phyloP scores from a whole-genome alignment of 495 filamentous ascomycete genomes.

The Aspergillus conjunctus region DNA sequence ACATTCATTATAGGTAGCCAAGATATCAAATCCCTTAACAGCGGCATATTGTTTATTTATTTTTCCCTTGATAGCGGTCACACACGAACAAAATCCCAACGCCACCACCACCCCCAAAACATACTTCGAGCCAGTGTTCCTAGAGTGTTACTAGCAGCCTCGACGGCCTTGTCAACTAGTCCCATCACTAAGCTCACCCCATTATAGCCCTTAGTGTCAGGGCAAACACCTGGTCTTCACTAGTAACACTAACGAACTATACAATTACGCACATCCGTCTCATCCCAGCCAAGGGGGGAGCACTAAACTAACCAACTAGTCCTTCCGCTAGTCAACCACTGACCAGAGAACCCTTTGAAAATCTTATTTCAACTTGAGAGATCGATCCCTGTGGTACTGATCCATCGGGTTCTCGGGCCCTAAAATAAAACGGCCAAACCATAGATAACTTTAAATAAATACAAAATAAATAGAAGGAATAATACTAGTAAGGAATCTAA shows the following conservation, averaged over 20 bases:
- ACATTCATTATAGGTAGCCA: no score
- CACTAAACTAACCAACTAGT: slow-evolving; percentile 6
- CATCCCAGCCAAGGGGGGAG: neutral
- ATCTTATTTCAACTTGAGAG: slow-evolving; percentile 4
- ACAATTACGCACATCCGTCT: neutral
- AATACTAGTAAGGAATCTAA: no score
- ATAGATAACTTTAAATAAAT: slow-evolving; percentile 23
- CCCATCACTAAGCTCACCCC: no score
- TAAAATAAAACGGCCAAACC: slow-evolving; percentile 20
- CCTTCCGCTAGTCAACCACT: slow-evolving; percentile 22
- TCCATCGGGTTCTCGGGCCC: slow-evolving; percentile 4
- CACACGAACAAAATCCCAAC: neutral
- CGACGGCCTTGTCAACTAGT: neutral
- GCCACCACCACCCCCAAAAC: neutral
- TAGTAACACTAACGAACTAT: slow-evolving; percentile 1
- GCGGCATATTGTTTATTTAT: no score
- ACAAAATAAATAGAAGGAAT: neutral
- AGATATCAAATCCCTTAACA: no score
- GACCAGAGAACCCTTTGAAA: neutral
- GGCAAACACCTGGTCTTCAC: neutral
- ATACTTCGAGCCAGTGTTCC: neutral
- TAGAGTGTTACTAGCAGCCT: neutral
- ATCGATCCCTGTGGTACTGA: neutral
- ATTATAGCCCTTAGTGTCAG: neutral
- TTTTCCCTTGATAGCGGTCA: neutral